Conservation (phyloP, 495 filamentous ascomycete genomes). For the Aspergillus bridgeri region DNA sequence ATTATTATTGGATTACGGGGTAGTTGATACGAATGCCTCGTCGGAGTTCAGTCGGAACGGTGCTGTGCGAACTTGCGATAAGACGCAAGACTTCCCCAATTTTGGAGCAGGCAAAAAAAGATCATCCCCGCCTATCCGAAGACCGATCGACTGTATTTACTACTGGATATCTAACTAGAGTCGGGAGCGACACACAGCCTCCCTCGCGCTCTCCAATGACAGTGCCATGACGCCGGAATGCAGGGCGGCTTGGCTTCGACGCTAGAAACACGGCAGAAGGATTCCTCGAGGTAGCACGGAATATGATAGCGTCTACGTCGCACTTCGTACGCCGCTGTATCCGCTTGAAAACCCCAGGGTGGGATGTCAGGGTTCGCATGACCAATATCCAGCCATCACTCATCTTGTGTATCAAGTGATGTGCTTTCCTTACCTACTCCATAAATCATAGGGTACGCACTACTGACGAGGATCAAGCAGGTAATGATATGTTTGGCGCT, state of each 20-base stretch:
- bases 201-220: background rate
- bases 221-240: slow-evolving; percentile 11
- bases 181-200: background rate
- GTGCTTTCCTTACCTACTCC: background rate
- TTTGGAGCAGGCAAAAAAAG: background rate
- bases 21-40: background rate
- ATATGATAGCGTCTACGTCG: background rate
- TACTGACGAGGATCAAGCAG: background rate
- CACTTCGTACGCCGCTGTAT: slow-evolving; percentile 10
- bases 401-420: background rate
- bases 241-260: slow-evolving; percentile 32
- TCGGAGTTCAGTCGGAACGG: background rate
- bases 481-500: background rate
- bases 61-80: background rate
- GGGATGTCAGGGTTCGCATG: background rate
- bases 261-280: slow-evolving; percentile 38
- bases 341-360: background rate
- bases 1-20: background rate
- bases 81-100: background rate
- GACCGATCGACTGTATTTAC: background rate
- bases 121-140: background rate
- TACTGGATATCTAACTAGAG: too few species aligned
- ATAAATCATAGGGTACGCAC: background rate
- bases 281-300: slow-evolving; percentile 10
- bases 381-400: background rate